Percentiles rank a stretch among this genome's conserved stretches.
Conservation (phyloP, 148 eudicot species). For the Chenopodium suecicum region DNA sequence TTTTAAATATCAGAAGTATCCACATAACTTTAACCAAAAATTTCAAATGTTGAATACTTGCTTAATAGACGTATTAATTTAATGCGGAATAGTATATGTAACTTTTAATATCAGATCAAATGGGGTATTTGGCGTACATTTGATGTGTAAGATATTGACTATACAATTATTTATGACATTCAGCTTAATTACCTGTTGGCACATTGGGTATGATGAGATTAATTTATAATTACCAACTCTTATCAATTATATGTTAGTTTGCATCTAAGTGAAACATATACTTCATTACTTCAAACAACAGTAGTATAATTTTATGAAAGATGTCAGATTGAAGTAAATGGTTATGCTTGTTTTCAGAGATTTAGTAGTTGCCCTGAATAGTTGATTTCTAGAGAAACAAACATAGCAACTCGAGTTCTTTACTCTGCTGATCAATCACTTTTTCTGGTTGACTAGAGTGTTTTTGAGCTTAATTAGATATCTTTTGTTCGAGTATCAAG, state of each 20-base stretch:
- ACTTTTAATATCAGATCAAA: background rate
- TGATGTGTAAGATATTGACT: background rate
- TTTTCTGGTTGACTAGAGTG: background rate
- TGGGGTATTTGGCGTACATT: background rate
- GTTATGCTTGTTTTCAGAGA: background rate
- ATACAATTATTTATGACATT: background rate
- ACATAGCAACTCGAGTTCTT: background rate
- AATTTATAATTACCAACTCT: no score
- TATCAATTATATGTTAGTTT: background rate
- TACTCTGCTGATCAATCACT: background rate
- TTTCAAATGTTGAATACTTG: no score
- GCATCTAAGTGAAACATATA: no score
- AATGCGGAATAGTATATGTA: background rate
- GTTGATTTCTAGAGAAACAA: background rate
- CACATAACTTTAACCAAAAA: no score
- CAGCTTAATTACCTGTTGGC: background rate
- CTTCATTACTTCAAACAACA: no score
- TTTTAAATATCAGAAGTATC: no score
- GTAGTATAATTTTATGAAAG: background rate
- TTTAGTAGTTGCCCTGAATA: background rate
- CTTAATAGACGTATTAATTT: no score
- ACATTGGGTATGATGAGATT: background rate
- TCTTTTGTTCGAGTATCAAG: background rate
- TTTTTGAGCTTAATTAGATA: background rate
- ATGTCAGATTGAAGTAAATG: background rate